These are phyloP conservation scores for Erythrophleum fordii DNA, from an alignment of 306 rosid species.

Conservation along the genomic window DNA sequence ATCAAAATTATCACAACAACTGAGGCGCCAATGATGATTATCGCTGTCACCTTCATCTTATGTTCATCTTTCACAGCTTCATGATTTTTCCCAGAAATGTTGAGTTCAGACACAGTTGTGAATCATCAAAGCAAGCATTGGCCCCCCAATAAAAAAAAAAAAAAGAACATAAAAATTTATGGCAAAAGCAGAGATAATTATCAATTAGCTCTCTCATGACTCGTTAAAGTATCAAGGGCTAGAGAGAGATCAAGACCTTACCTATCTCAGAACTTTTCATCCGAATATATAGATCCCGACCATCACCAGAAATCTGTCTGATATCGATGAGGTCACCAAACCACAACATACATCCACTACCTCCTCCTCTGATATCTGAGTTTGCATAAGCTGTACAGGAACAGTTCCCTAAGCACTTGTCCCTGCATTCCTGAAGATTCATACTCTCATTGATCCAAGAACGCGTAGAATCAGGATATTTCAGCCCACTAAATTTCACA, in stretches of 20 bases:
- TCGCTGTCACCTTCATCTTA: constrained; percentile 25
- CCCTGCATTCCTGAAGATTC: constrained; percentile 52
- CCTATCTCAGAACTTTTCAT: constrained; percentile 42
- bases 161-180: neutral
- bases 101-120: constrained; percentile 15
- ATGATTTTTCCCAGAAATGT: constrained; percentile 22
- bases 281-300: constrained; percentile 50
- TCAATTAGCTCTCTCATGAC: constrained; percentile 10
- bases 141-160: neutral
- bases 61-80: constrained; percentile 28
- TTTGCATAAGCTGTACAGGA: constrained; percentile 62
- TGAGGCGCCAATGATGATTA: constrained; percentile 24
- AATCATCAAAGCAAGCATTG: neutral
- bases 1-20: constrained; percentile 31
- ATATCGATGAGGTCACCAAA: constrained; percentile 51
- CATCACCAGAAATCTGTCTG: constrained; percentile 32
- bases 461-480: constrained; percentile 55
- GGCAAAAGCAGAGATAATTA: constrained; percentile 10
- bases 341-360: constrained; percentile 69
- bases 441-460: constrained; percentile 54
- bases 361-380: constrained; percentile 50
- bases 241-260: constrained; percentile 28
- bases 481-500: constrained; percentile 39
- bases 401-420: constrained; percentile 55
- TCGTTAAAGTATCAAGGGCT: neutral